phyloP scores from a whole-genome alignment of 441 rosid genomes.

The Populus hybrid region DNA sequence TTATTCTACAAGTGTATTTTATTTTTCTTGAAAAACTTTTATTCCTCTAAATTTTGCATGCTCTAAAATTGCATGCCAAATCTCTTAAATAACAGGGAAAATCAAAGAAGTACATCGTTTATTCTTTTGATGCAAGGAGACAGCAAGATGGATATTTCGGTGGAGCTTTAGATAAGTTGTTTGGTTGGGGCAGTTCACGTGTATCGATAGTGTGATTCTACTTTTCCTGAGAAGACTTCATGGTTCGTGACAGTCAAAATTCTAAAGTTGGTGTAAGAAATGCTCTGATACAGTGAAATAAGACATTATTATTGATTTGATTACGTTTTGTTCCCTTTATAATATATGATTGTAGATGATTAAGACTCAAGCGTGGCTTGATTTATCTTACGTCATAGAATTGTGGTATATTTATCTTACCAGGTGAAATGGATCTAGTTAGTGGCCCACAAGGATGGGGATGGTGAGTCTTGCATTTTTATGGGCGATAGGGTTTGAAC shows the following conservation, averaged over 20 bases:
- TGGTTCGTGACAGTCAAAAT: neutral
- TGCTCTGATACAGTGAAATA: neutral
- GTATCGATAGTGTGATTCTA: neutral
- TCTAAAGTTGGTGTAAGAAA: neutral
- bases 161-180: neutral
- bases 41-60: conserved; percentile 5
- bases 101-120: neutral
- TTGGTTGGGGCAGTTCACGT: neutral
- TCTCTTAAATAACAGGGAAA: neutral
- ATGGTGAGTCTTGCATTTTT: too few relatives aligned
- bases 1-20: neutral
- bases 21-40: neutral
- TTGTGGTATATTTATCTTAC: too few relatives aligned
- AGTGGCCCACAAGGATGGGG: neutral
- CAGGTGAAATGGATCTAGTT: too few relatives aligned
- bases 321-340: neutral
- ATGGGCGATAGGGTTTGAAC: too few relatives aligned
- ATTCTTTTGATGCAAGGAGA: neutral
- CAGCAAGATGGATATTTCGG: neutral
- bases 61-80: neutral
- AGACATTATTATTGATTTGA: neutral
- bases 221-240: neutral
- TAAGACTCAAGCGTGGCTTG: neutral
- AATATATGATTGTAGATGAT: neutral
- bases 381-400: neutral